A percentile compares a stretch with the other conserved stretches of the same genome.
These are phyloP conservation scores for Penicillium freii DNA, from an alignment of 2,329 filamentous ascomycete species.

Conservation along the genomic window DNA sequence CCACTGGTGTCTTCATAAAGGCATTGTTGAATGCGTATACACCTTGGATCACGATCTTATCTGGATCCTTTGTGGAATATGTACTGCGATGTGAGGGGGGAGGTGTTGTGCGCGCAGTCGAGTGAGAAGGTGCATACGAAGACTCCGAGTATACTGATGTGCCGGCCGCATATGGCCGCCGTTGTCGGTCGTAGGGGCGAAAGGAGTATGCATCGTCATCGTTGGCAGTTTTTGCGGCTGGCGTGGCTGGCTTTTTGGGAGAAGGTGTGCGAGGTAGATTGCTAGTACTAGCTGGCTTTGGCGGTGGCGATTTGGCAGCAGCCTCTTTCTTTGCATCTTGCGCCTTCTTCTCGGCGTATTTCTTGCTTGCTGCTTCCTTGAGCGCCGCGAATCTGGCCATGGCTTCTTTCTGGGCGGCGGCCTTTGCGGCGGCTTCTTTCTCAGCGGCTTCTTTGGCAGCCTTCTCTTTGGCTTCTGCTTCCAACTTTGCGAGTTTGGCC, in stretches of 20 bases:
- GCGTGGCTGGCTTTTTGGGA: conserved; percentile 38
- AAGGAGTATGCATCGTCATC: conserved; percentile 69
- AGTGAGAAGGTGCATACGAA: conserved; percentile 81
- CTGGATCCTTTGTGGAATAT: conserved; percentile 84
- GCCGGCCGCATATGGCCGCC: conserved; percentile 61
- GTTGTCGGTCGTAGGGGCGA: conserved; percentile 72
- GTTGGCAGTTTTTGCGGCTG: conserved; percentile 40
- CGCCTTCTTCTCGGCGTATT: conserved; percentile 40
- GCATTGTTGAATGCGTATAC: conserved; percentile 92
- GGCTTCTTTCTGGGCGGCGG: conserved; percentile 38
- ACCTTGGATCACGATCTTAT: conserved; percentile 93
- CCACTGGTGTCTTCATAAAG: conserved; percentile 83
- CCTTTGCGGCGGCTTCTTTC: conserved; percentile 60
- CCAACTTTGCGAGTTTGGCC: conserved; percentile 32
- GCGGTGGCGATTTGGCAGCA: conserved; percentile 35
- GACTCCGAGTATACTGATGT: conserved; percentile 76
- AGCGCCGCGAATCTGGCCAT: conserved; percentile 40
- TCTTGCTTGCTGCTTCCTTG: conserved; percentile 42
- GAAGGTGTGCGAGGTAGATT: conserved; percentile 38
- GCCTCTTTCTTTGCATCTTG: conserved; percentile 33
- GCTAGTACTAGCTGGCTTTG: conserved; percentile 33
- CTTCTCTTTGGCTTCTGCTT: conserved; percentile 35
- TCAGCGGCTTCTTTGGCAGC: conserved; percentile 53
- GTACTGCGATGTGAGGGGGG: conserved; percentile 74
- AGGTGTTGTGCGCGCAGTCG: conserved; percentile 78